Conservation (phyloP, 2,329 filamentous ascomycete genomes). For the Leptographium radiaticola region DNA sequence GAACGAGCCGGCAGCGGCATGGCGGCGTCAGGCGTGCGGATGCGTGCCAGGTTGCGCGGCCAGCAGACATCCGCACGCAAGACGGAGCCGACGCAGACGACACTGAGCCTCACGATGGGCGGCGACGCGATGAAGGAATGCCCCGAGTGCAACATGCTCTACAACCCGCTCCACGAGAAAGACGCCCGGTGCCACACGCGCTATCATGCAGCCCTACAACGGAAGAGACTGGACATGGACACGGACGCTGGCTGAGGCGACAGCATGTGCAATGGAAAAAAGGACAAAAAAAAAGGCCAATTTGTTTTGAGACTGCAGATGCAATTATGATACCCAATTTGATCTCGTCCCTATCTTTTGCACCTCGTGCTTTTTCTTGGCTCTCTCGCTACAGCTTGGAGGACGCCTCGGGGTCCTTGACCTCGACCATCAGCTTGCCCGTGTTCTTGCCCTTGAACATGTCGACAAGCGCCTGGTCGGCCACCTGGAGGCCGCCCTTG, state of each 20-base stretch:
- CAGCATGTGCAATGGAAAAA: too few species aligned
- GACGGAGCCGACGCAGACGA: slow-evolving; percentile 22
- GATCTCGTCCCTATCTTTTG: background rate
- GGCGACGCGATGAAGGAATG: slow-evolving; percentile 22
- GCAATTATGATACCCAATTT: background rate
- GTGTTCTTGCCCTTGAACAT: slow-evolving; percentile 59
- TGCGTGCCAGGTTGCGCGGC: slow-evolving; percentile 5
- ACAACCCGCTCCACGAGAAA: slow-evolving; percentile 30
- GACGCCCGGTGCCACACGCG: slow-evolving; percentile 28
- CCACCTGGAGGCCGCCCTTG: slow-evolving; percentile 51
- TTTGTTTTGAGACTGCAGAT: background rate
- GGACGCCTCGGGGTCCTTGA: slow-evolving; percentile 11
- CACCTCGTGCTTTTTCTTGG: background rate
- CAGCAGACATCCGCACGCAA: background rate
- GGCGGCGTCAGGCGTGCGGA: slow-evolving; percentile 3
- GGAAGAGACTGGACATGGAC: slow-evolving; percentile 6
- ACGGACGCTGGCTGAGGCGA: background rate
- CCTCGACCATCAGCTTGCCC: slow-evolving; percentile 21
- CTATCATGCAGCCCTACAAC: slow-evolving; percentile 17
- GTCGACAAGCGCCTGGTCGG: slow-evolving; percentile 48
- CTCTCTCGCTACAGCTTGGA: slow-evolving; percentile 9
- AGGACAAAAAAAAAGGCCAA: too few species aligned
- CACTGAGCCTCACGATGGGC: slow-evolving; percentile 24
- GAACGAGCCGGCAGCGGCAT: background rate
- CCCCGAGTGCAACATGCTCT: slow-evolving; percentile 28